Evolutionary conservation across 1,284 basidiomycete genomes (phyloP), one percentile per base, ranked within the genome.

Genomic region (Apiotrichum veenhuisii): DNA sequence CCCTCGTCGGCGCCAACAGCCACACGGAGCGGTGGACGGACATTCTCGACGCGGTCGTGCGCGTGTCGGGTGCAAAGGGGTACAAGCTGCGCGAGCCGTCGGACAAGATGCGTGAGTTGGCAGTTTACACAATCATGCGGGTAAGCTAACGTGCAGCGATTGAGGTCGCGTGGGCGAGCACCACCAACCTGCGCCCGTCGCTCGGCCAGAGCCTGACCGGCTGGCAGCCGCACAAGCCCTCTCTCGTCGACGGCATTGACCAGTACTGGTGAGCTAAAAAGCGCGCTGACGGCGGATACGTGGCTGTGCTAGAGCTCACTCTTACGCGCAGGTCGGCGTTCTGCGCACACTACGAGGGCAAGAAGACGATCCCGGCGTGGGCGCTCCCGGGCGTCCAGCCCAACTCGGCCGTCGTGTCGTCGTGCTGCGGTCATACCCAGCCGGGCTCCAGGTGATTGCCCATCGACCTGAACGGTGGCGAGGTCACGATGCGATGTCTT

Each of bases 1-100:
- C 80, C 18, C 80, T 84, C 69, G 77, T 82, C 52, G 80, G 73
- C 2, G 67, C 77, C 38, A 83, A 83, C 64, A 74, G 78, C 36
- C 62, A 71, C 26, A 77, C 76, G 12, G 82, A 83, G 73, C 76
- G 78, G 33, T 68, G 77, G 41, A 78, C 80, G 41, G 81, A 80
- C 44, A 59, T 83, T 47, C 65, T 83, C 54, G 69, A 77, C 55
- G 77, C 74, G 42, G 70, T 82, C 18, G 77, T 77, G 5, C 63
- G 79, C 50, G 72, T 82, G 8, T 77, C 78, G 0, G 81, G 80
- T 11, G 60, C 62, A 30, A 64, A 67, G 57, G 67, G 67, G 3
- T 68, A 64, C 59, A 58, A 50, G 18, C 41, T 65, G 25, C 54
- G 61, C 36, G 48, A 54, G 17, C 65, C 69, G 7, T 40, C 43